Evolutionary conservation across 164 flowering plant species (phyloP), one percentile per base, ranked within the genome.

Genomic region (Macadamia integrifolia): DNA sequence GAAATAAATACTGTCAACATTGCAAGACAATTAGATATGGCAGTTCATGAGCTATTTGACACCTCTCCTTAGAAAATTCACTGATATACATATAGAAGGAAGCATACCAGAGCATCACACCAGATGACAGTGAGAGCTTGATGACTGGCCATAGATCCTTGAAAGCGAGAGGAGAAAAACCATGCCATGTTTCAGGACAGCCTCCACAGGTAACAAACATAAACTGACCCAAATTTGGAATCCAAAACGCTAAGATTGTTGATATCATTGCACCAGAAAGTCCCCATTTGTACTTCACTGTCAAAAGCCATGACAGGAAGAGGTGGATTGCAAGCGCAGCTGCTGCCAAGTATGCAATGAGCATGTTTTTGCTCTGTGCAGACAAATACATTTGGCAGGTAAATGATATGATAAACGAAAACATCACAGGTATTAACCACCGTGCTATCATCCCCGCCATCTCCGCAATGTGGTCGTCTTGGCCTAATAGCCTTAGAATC

Each of bases 101-200:
- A 40, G 6, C 72, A 60, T 68, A 85, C 91, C 93, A 87, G 10
- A 88, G 72, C 93, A 88, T 87, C 9, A 56, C 83, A 28, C 87
- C 91, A 60, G 93, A 46, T 8, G 50, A 46, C 50, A 46, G 50
- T 8, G 50, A 46, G 50, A 46, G 50, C 50, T 46, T 46, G 87
- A 84, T 28, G 1, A 86, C 74, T 0, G 81, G 86, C 81, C 84
- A 79, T 2, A 88, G 77, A 70, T 82, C 89, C 49, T 69, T 74
- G 66, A 85, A 83, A 10, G 93, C 93, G 1, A 72, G 48, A 1
- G 60, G 1, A 2, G 89, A 82, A 76, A 87, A 80, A 40, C 92
- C 89, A 5, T 42, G 80, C 92, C 89, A 87, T 4, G 92, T 87
- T 4, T 80, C 79, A 0, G 64, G 76, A 50, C 89, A 87, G 6